phyloP scores from a whole-genome alignment of 2,329 filamentous ascomycete genomes.

The Epicoccum sorghinum region DNA sequence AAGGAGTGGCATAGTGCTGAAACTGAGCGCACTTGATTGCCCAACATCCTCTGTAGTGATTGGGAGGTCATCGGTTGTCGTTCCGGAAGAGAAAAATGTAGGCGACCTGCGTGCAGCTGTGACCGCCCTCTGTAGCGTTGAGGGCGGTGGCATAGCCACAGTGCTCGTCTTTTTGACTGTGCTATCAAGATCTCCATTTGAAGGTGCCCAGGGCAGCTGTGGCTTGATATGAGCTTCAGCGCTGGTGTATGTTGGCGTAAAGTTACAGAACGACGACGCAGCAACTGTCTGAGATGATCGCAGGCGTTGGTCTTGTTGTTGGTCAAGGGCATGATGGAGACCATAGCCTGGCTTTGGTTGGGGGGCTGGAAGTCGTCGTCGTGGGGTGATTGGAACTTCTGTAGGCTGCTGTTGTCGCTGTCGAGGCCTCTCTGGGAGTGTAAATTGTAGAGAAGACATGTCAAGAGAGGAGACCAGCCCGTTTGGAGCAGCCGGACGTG shows the following conservation, averaged over 20 bases:
- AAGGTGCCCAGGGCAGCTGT: conserved; percentile 26
- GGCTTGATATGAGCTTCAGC: conserved; percentile 28
- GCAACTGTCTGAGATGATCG: conserved; percentile 31
- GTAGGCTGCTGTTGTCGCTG: conserved; percentile 19
- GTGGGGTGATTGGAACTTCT: conserved; percentile 24
- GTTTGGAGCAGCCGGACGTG: conserved; percentile 10
- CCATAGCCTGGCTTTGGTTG: conserved; percentile 34
- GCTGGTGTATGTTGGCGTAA: not conserved
- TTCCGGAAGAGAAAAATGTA: conserved; percentile 16
- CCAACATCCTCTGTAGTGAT: conserved; percentile 10
- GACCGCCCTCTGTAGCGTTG: conserved; percentile 11
- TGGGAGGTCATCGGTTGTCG: conserved; percentile 16
- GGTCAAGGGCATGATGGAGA: conserved; percentile 37
- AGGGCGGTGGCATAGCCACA: conserved; percentile 11
- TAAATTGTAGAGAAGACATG: conserved; percentile 38
- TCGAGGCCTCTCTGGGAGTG: conserved; percentile 34
- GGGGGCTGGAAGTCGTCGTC: conserved; percentile 42
- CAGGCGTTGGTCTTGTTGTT: conserved; percentile 40
- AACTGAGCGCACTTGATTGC: conserved; percentile 28
- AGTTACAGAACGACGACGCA: conserved; percentile 12
- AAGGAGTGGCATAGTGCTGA: conserved; percentile 30
- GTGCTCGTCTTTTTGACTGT: conserved; percentile 17
- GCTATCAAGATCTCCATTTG: conserved; percentile 15
- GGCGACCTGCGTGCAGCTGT: conserved; percentile 17
- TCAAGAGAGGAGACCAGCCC: conserved; percentile 38